Conservation (phyloP, 78 protist genomes). For the Dictyostelium intermedium region DNA sequence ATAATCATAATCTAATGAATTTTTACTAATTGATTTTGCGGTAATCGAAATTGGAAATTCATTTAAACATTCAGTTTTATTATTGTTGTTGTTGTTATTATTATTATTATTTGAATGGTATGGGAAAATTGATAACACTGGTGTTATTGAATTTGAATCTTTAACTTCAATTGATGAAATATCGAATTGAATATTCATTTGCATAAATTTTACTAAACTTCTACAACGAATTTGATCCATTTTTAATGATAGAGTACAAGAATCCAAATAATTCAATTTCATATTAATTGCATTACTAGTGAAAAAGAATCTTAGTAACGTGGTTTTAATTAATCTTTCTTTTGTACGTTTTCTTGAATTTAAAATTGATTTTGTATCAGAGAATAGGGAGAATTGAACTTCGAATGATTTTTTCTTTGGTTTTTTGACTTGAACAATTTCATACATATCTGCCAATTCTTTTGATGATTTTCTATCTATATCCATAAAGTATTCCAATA, state of each 20-base stretch:
- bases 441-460: constrained; percentile 62
- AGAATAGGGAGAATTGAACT: not conserved
- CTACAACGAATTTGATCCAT: constrained; percentile 26
- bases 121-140: constrained; percentile 40
- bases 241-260: not conserved
- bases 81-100: not conserved
- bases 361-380: constrained; percentile 50
- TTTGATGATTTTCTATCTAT: constrained; percentile 19
- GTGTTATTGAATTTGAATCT: constrained; percentile 48
- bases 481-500: constrained; percentile 38
- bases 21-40: constrained; percentile 46
- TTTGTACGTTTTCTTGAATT: constrained; percentile 58
- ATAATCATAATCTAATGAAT: constrained; percentile 64
- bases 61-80: not conserved
- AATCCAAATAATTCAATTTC: constrained; percentile 7
- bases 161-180: constrained; percentile 13
- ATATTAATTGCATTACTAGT: not conserved
- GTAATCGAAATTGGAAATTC: not conserved
- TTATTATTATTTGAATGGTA: not conserved
- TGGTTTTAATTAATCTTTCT: constrained; percentile 17
- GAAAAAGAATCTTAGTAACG: constrained; percentile 46
- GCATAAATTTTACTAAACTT: constrained; percentile 42
- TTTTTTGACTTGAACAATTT: constrained; percentile 10
- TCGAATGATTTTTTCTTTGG: constrained; percentile 9
- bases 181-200: constrained; percentile 46